Base-by-base conservation (phyloP, 2,329 filamentous ascomycete genomes). In the Diaporthe batatas region DNA sequence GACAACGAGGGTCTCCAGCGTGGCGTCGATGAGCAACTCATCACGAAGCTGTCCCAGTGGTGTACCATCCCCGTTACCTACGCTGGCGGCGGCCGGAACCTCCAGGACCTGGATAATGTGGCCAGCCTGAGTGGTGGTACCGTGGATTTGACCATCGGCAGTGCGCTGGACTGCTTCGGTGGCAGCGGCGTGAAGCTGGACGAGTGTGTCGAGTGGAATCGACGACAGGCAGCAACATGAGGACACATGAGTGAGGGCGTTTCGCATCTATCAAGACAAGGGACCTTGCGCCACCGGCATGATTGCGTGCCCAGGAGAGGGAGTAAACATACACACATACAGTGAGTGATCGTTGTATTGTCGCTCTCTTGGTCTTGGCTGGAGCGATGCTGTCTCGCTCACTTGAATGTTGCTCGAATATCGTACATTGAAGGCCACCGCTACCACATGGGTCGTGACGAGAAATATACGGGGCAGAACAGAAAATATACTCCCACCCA, bases 61-160 rank as follows among this genome's bases (percentile, higher is more conserved):
- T 98, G 94, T 81, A 91, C 86, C 51, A 96, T 98, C 77, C 96
- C 96, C 2, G 93, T 98, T 21, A 99, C 96, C 1, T 99, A 99
- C 84, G 96, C 96, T 7, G 96, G 96, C 32, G 96, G 96, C n/a
- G 96, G 94, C 53, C 90, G 94, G 70, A 91, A 91, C 78, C 84
- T 98, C 49, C 88, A 91, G 59, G 96, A 99, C 79, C 84, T 99
- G 36, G 93, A 96, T 73, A 87, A 91, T 47, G 96, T 99, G 12
- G 93, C 94, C 84, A 83, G 83, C 54, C 85, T 98, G 76, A 98
- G 96, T 81, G 82, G 84, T 47, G 95, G 94, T 36, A 94, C 91
- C 80, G 92, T 98, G 29, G 95, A 99, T 80, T 86, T 99, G 77
- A 99, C 96, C 0, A 98, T 98, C 80, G 96, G 96, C 16, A 98